A percentile compares a stretch with the other conserved stretches of the same genome.
Conservation (phyloP, 345 rosid genomes). For the Orychophragmus violaceus region DNA sequence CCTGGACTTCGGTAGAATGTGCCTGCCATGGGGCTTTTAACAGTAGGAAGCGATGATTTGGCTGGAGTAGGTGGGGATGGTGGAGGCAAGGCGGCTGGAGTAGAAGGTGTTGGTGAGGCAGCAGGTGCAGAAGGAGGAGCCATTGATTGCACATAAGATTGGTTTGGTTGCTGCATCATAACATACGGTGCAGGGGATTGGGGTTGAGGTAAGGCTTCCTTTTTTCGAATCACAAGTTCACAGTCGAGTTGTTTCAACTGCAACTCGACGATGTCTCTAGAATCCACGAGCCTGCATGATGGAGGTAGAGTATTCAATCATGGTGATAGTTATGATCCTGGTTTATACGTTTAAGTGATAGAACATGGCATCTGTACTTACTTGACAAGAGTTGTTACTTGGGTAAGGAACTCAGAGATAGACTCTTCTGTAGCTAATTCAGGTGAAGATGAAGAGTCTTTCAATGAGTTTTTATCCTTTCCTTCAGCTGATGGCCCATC, state of each 20-base stretch:
- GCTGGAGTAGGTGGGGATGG: slow-evolving; percentile 41
- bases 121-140: slow-evolving; percentile 44
- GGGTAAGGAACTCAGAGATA: too few relatives aligned
- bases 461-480: too few relatives aligned
- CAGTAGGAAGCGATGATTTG: slow-evolving; percentile 62
- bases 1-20: slow-evolving; percentile 74
- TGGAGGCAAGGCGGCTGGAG: slow-evolving; percentile 40
- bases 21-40: slow-evolving; percentile 90
- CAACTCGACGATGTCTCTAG: too few relatives aligned
- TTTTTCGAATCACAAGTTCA: too few relatives aligned
- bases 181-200: too few relatives aligned
- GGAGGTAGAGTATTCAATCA: background rate
- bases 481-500: too few relatives aligned
- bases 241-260: too few relatives aligned
- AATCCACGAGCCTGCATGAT: slow-evolving; percentile 69
- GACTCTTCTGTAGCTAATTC: too few relatives aligned
- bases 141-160: too few relatives aligned
- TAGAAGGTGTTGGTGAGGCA: slow-evolving; percentile 33
- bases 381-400: slow-evolving; percentile 79
- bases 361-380: slow-evolving; percentile 28
- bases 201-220: too few relatives aligned
- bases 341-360: background rate
- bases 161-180: too few relatives aligned
- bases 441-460: too few relatives aligned
- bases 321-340: background rate